Evolutionary conservation across 257 asterid genomes (phyloP), one percentile per base, ranked within the genome.

Genomic region (Penstemon newberryi): DNA sequence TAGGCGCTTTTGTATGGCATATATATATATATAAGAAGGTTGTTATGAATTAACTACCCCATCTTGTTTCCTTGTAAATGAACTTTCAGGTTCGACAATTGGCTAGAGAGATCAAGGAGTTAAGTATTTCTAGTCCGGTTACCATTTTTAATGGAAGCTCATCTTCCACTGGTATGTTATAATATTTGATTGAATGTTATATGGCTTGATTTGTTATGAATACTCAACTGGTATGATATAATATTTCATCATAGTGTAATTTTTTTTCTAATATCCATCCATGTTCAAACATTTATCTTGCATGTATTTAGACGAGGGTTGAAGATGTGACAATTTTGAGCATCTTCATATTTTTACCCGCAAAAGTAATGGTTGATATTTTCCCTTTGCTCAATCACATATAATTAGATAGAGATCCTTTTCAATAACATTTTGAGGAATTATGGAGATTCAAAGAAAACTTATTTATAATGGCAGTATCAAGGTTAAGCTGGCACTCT

Each of bases 71-170:
- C 69, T 77, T 63, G 63, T 69, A 60, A 73, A 67, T 74, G 63
- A 65, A 33, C 72, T 55, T 73, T 75, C 84, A 89, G 95, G 92
- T 89, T 75, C 92, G 90, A 50, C 87, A 84, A 69, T 78, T 89
- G 79, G 96, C 92, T 57, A 85, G 80, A 73, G 95, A 89, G 73
- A 85, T 89, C 76, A 87, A 85, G 86, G 92, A 89, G 66, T 67
- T 89, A 72, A 86, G 92, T 79, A 58, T 83, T 65, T 86, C 96
- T 58, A 87, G 72, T 70, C 95, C 92, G 7, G 76, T 87, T 65
- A 81, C 95, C 61, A 83, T 89, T 66, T 83, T 79, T 69, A 84
- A 87, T 33, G 89, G 86, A 74, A 82, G 83, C 73, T 69, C 96
- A 71, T 79, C 89, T 67, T 82, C 96, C 60, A 67, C 56, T 69